Evolutionary conservation across 1,284 basidiomycete species (phyloP).

Genomic region (Fistulinella cinereoalba): DNA sequence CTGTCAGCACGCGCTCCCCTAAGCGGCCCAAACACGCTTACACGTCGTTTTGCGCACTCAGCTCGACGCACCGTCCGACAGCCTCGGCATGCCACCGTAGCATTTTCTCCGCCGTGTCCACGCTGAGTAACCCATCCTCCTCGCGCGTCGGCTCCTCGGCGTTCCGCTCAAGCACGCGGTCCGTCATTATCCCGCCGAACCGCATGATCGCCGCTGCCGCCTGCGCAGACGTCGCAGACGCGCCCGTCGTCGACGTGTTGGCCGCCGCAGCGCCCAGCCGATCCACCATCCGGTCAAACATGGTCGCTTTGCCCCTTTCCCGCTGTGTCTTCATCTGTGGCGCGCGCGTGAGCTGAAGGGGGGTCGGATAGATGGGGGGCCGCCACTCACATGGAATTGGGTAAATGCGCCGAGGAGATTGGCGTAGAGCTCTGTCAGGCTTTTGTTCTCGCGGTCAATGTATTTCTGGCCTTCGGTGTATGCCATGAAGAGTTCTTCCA

Average conservation of each 20-base stretch:
- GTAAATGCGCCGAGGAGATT: constrained; percentile 76
- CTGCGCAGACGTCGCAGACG: constrained; percentile 67
- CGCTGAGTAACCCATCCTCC: constrained; percentile 75
- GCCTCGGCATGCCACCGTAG: constrained; percentile 96
- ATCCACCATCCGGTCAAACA: constrained; percentile 91
- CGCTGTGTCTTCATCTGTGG: constrained; percentile 64
- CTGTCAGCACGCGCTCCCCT: constrained; percentile 2
- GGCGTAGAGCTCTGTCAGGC: constrained; percentile 81
- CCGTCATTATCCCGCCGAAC: constrained; percentile 71
- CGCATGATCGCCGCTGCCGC: constrained; percentile 80
- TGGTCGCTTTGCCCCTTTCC: constrained; percentile 76
- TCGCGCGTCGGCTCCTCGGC: constrained; percentile 71
- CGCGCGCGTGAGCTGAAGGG: constrained; percentile 11
- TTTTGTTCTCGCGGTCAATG: constrained; percentile 89
- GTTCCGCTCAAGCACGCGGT: constrained; percentile 51
- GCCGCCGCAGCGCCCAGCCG: constrained; percentile 80
- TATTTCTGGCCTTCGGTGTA: constrained; percentile 93
- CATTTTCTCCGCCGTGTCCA: constrained; percentile 84
- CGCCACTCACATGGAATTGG: constrained; percentile 81
- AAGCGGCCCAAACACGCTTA: constrained; percentile 41
- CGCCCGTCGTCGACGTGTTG: constrained; percentile 56
- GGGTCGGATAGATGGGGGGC: constrained; percentile 4
- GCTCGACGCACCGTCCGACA: constrained; percentile 86
- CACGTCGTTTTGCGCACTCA: constrained; percentile 80
- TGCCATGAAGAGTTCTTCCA: constrained; percentile 96